A percentile compares a stretch with the other conserved stretches of the same genome.
Evolutionary conservation across 345 rosid genomes (phyloP).

Genomic region (Pistacia integerrima): DNA sequence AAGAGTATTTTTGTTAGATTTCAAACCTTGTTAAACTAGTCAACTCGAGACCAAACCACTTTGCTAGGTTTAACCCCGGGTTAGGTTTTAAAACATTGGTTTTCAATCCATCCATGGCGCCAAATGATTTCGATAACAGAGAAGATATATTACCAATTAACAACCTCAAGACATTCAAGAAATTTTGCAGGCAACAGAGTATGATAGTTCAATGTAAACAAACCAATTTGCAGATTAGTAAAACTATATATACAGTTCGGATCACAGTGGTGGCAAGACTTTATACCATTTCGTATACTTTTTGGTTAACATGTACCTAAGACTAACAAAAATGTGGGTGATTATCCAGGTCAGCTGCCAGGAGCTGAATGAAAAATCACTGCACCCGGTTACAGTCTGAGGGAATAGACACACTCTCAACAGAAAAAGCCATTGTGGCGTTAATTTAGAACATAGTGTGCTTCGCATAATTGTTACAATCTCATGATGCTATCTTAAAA

Average conservation of each 20-base stretch:
- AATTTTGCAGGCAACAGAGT: too few relatives aligned
- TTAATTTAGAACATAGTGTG: not conserved
- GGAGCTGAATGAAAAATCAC: conserved; percentile 8
- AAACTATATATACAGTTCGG: not conserved
- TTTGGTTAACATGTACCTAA: not conserved
- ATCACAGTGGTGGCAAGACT: too few relatives aligned
- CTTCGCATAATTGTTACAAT: not conserved
- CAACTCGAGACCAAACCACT: too few relatives aligned
- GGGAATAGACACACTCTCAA: too few relatives aligned
- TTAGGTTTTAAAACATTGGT: too few relatives aligned
- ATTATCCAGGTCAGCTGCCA: not conserved
- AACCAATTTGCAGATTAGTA: not conserved
- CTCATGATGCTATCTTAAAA: not conserved
- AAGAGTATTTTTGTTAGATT: too few relatives aligned
- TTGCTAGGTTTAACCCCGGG: too few relatives aligned
- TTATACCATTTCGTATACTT: not conserved
- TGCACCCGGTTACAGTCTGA: not conserved
- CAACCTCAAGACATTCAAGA: too few relatives aligned
- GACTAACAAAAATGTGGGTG: not conserved
- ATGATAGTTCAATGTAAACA: too few relatives aligned
- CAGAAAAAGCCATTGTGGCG: not conserved
- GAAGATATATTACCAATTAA: too few relatives aligned
- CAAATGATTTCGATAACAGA: not conserved
- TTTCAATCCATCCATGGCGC: too few relatives aligned
- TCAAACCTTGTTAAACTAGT: too few relatives aligned